Conservation (phyloP, 1,284 basidiomycete genomes). For the Cutaneotrichosporon cavernicola region DNA sequence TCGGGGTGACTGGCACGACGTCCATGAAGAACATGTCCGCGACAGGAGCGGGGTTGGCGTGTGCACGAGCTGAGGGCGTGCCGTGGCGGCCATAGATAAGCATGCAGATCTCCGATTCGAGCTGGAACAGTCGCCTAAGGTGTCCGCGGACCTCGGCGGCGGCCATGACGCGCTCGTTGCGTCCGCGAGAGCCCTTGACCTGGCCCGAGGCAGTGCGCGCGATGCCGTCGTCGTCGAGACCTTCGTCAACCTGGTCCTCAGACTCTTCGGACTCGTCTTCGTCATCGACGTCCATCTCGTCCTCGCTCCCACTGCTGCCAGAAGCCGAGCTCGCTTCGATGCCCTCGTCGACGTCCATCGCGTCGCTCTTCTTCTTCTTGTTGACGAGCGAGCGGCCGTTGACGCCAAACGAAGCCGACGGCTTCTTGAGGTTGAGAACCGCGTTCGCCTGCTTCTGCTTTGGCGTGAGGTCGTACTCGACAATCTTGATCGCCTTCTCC, state of each 20-base stretch:
- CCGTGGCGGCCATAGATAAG: conserved; percentile 93
- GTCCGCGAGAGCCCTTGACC: conserved; percentile 69
- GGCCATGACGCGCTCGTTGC: conserved; percentile 84
- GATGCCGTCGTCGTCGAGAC: conserved; percentile 54
- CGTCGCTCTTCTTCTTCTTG: conserved; percentile 49
- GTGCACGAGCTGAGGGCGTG: conserved; percentile 57
- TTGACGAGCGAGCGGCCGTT: conserved; percentile 35
- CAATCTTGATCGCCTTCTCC: conserved; percentile 90
- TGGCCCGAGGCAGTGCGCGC: conserved; percentile 70
- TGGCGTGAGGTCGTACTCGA: conserved; percentile 80
- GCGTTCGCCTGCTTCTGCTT: conserved; percentile 74
- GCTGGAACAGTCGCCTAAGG: conserved; percentile 80
- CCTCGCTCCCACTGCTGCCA: conserved; percentile 57
- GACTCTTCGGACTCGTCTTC: conserved; percentile 57
- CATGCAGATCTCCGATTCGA: conserved; percentile 77
- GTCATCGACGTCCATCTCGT: conserved; percentile 54
- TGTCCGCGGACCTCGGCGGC: conserved; percentile 92
- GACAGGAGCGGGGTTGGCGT: conserved; percentile 52
- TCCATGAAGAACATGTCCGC: conserved; percentile 97
- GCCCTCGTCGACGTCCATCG: conserved; percentile 43
- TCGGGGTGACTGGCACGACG: conserved; percentile 86
- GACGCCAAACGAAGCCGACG: conserved; percentile 49
- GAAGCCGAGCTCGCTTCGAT: conserved; percentile 39
- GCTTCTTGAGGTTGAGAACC: conserved; percentile 54
- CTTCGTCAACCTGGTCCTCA: conserved; percentile 38